A percentile compares a stretch with the other conserved stretches of the same genome.
phyloP scores from a whole-genome alignment of 140 eudicot genomes.

The Ambrosia hybrid region DNA sequence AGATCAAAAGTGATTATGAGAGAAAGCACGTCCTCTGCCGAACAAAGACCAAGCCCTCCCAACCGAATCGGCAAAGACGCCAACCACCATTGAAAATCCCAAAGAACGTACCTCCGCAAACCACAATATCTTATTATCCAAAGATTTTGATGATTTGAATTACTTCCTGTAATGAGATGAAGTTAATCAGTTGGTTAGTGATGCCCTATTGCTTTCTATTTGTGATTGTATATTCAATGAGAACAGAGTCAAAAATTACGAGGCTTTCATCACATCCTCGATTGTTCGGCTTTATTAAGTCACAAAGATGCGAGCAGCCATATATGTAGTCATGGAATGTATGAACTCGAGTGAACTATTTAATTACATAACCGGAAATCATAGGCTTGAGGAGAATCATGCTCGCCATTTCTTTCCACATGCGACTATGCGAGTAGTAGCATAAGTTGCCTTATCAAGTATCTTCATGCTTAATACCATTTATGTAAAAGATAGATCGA shows the following conservation, averaged over 20 bases:
- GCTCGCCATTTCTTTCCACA: slow-evolving; percentile 74
- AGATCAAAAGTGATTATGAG: too few relatives aligned
- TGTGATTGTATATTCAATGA: slow-evolving; percentile 34
- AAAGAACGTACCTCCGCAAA: too few relatives aligned
- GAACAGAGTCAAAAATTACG: slow-evolving; percentile 47
- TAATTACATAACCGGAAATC: slow-evolving; percentile 50
- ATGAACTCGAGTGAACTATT: slow-evolving; percentile 60
- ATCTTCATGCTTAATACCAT: not conserved
- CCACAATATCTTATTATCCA: too few relatives aligned
- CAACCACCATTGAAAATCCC: too few relatives aligned
- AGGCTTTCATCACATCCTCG: slow-evolving; percentile 68
- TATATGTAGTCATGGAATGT: slow-evolving; percentile 67
- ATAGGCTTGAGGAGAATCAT: slow-evolving; percentile 52
- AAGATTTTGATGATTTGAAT: too few relatives aligned
- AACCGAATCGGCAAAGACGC: too few relatives aligned
- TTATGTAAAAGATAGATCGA: slow-evolving; percentile 8
- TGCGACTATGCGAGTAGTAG: slow-evolving; percentile 47
- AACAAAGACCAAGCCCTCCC: too few relatives aligned
- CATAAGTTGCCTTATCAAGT: not conserved
- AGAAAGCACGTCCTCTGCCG: too few relatives aligned
- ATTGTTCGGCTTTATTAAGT: slow-evolving; percentile 69
- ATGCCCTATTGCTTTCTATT: not conserved
- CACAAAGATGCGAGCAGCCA: slow-evolving; percentile 52
- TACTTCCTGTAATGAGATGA: too few relatives aligned
- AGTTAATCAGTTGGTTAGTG: too few relatives aligned